A percentile compares a stretch with the other conserved stretches of the same genome.
Evolutionary conservation across 164 flowering plant genomes (phyloP).

Genomic region (Vitis rotundifolia): DNA sequence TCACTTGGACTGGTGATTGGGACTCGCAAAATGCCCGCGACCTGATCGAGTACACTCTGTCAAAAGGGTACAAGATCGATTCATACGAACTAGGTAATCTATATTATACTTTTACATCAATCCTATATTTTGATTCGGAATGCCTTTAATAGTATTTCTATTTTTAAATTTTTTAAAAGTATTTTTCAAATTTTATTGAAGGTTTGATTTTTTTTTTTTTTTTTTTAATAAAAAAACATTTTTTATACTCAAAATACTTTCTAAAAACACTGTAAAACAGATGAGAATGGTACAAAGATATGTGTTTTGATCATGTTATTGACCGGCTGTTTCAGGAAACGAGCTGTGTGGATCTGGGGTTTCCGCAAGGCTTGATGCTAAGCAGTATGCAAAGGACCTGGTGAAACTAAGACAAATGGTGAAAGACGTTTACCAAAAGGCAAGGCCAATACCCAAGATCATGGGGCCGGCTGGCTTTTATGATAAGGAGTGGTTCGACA

Average conservation of each 20-base stretch:
- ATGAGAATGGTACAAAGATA: no score
- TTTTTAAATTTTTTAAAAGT: no score
- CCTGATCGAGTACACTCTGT: conserved; percentile 46
- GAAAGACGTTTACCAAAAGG: conserved; percentile 29
- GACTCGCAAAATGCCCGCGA: conserved; percentile 44
- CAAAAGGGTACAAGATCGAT: conserved; percentile 60
- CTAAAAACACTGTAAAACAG: no score
- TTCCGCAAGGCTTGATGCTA: conserved; percentile 38
- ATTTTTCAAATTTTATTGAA: no score
- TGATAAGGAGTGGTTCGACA: conserved; percentile 53
- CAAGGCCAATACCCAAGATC: conserved; percentile 29
- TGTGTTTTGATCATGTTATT: no score
- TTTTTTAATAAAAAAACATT: no score
- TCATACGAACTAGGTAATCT: conserved; percentile 65
- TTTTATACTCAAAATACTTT: no score
- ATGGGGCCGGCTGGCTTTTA: conserved; percentile 66
- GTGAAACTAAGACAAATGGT: conserved; percentile 34
- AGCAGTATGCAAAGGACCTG: conserved; percentile 55
- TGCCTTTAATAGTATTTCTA: no score
- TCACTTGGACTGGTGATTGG: conserved; percentile 52
- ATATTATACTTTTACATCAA: no score
- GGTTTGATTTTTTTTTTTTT: no score
- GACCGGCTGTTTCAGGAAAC: conserved; percentile 41
- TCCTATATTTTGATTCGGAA: no score
- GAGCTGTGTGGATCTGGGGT: conserved; percentile 58